phyloP scores from a whole-genome alignment of 2,329 filamentous ascomycete species.

The Chalara sp. region DNA sequence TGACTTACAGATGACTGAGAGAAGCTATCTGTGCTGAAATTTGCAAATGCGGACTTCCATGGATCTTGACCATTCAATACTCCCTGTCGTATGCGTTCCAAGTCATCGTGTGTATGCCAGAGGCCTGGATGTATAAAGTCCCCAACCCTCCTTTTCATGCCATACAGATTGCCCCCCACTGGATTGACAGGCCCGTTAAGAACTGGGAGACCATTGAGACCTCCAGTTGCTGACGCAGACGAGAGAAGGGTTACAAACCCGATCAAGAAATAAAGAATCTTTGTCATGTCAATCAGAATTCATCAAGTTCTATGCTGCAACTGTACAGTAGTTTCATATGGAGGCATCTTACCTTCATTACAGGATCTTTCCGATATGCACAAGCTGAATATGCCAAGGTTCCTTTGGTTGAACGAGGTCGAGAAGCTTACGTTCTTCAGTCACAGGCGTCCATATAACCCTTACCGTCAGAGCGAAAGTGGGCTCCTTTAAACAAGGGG shows the following conservation, averaged over 20 bases:
- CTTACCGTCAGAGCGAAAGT: no score
- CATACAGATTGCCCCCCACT: constrained; percentile 23
- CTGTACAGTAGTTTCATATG: no score
- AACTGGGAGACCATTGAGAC: constrained; percentile 10
- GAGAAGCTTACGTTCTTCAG: no score
- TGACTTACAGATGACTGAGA: constrained; percentile 5
- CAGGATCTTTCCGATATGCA: no score
- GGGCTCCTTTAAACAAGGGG: no score
- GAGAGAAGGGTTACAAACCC: background rate
- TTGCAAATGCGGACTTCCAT: constrained; percentile 30
- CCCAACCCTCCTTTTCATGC: constrained; percentile 45
- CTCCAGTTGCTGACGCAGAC: background rate
- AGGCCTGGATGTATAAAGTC: constrained; percentile 27
- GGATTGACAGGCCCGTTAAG: constrained; percentile 20
- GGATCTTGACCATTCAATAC: constrained; percentile 33
- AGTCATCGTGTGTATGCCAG: constrained; percentile 29
- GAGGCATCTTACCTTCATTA: no score
- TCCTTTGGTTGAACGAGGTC: no score
- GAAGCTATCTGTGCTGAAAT: constrained; percentile 9
- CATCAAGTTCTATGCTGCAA: no score
- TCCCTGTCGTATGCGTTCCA: constrained; percentile 24
- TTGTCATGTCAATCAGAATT: no score
- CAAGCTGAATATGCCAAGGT: no score
- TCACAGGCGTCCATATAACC: no score
- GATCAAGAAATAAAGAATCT: no score